phyloP scores from a whole-genome alignment of 2,329 filamentous ascomycete species.

The Pseudocercospora vitis region DNA sequence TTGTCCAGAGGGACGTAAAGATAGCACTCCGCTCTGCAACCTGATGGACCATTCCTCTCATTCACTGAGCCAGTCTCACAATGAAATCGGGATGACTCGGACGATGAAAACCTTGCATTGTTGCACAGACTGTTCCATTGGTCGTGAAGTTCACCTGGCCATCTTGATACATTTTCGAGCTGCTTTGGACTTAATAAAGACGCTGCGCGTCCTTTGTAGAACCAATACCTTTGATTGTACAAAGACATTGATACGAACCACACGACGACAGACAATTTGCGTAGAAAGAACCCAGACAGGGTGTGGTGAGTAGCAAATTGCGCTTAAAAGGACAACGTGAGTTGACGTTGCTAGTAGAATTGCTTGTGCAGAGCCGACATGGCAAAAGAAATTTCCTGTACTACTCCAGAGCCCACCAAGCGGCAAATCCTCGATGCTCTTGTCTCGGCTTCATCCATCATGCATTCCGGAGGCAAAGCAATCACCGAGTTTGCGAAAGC shows the following conservation, averaged over 20 bases:
- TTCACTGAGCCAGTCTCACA: too few species aligned
- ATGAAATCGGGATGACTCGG: not conserved
- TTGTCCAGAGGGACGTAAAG: not conserved
- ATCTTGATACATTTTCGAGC: not conserved
- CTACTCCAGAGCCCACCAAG: conserved; percentile 8
- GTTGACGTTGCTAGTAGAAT: too few species aligned
- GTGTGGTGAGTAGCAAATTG: too few species aligned
- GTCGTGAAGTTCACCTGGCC: conserved; percentile 3
- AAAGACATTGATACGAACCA: too few species aligned
- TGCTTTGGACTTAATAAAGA: too few species aligned
- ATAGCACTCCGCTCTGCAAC: not conserved
- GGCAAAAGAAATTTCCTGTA: conserved; percentile 11
- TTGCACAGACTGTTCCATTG: not conserved
- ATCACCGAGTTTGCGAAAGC: conserved; percentile 15
- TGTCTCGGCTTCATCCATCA: conserved; percentile 10
- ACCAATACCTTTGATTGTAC: too few species aligned
- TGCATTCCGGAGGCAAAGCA: conserved; percentile 20
- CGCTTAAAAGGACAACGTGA: too few species aligned
- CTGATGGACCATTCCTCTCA: too few species aligned
- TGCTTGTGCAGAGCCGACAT: not conserved
- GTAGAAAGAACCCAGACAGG: not conserved
- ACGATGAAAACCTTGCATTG: not conserved
- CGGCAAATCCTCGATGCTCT: conserved; percentile 14
- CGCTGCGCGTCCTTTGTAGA: too few species aligned
- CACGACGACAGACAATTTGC: too few species aligned